Evolutionary conservation across 345 rosid genomes (phyloP), one percentile per base, ranked within the genome.

Genomic region (Isatis tinctoria): DNA sequence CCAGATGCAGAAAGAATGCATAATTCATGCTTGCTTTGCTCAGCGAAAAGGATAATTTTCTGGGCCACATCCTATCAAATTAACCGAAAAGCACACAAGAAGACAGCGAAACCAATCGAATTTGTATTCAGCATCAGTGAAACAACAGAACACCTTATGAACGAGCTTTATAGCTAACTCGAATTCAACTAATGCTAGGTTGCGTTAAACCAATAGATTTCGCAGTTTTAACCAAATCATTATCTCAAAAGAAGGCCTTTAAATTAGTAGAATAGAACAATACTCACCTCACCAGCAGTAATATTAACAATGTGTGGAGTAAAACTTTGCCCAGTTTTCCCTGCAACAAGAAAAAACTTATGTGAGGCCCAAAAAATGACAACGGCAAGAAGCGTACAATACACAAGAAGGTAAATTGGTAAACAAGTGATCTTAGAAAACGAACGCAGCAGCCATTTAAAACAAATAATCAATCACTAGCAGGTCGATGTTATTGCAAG

Each of bases 1-100:
- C 99, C 97, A 60, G 92, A 87, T 49, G 97, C 99, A 77, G 99
- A 95, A 36, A 95, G 79, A 67, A 95, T 72, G 68, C 97, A 95
- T 64, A 88, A 62, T 66, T 95, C 96, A 28, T 87, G 89, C 78
- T 85, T 88, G 79, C 87, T 85, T 82, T 90, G 92, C 83, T 87
- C 92, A 81, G 88, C 74, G 70, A 88, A 90, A 73, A 72, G 35
- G 84, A 83, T 72, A 47, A 91, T 78, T 78, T 84, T 95, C 83
- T 90, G 96, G 47, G 82, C 80, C 69, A 92, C 96, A 76, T 95
- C 97, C 99, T 95, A 78, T 79, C 60, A 59, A 75, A 72, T 54
- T 18, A 36, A 82, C 72, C 70, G 61, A 43, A 84, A 65, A 76
- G 3, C 35, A 62, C 51, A 54, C 39, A 56, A 69, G 37, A 60